Evolutionary conservation across 164 flowering plant species (phyloP), one percentile per base, ranked within the genome.

Genomic region (Platanus orientalis): DNA sequence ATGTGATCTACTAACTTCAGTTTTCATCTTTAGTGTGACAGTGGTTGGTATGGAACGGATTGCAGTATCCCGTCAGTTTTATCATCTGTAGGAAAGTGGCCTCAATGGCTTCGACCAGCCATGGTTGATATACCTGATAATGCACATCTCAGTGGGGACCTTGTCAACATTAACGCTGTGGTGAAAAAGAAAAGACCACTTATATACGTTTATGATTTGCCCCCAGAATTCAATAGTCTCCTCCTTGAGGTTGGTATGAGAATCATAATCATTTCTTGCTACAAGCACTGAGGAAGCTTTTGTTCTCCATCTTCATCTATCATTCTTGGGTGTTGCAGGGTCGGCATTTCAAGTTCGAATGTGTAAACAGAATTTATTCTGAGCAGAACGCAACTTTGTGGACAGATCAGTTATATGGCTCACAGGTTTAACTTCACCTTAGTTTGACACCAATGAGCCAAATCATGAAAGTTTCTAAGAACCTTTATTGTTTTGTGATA

Each of bases 51-150:
- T 76, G 99, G 99, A 63, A 71, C 71, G 54, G 99, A 94, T 69
- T 94, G 98, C 76, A 89, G 98, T 69, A 73, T 83, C 65, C 98
- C 98, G 23, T 91, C 98, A 42, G 81, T 82, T 61, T 57, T 64
- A 45, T 81, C 97, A 58, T 71, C 95, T 29, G 57, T 89, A 7
- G 69, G 70, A 58, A 87, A 83, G 54, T 94, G 97, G 97, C 98
- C 98, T 68, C 78, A 60, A 29, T 94, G 98, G 98, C 92, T 94
- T 59, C 87, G 85, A 34, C 98, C 98, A 40, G 89, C 97, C 62
- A 80, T 76, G 19, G 39, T 94, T 70, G 68, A 79, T 67, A 65
- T 89, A 55, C 95, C 95, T 54, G 74, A 78, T 61, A 62, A 49
- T 62, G 39, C 54, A 60, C 60, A 76, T 63, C 21, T 60, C 32